Base-by-base conservation (phyloP, 306 rosid species). In the Erythrophleum fordii region DNA sequence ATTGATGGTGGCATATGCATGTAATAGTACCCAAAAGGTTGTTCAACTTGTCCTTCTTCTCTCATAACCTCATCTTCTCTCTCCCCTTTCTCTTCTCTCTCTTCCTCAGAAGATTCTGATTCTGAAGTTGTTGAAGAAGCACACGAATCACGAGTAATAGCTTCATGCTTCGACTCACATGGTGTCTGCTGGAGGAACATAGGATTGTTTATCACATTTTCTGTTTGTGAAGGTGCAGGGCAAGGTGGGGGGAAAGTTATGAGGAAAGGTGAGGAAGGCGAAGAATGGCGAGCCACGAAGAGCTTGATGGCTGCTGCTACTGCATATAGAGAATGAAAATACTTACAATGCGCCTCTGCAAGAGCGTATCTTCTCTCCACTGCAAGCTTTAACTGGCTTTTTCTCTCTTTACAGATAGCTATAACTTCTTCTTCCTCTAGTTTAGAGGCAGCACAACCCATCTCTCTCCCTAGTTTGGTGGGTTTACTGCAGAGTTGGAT, bases 381-480 rank as follows among this genome's bases (percentile, higher is more conserved):
- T 2, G 98, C 98, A 29, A 87, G 56, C 82, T 93, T 95, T 52
- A 95, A 82, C 60, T 83, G 89, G 3, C 86, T 88, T 29, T 91
- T 95, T 85, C 99, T 93, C 88, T 93, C 98, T 87, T 88, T 88
- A 73, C 99, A 95, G 12, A 95, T 91, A 29, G 90, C 74, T 3
- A 95, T 94, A 0, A 90, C 97, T 82, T 85, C 93, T 55, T 93
- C 97, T 26, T 91, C 99, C 94, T 90, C 99, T 70, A 95, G 95
- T 87, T 91, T 95, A 22, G 99, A 95, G 37, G 98, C 93, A 46
- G 90, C 97, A 86, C 99, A 93, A 0, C 99, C 98, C 97, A 92
- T 95, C 56, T 85, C 81, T 68, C 76, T 59, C 76, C 49, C 28
- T 18, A 42, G 73, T 70, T 1, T 65, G 72, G 41, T 44, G 78